Percentiles rank a stretch among this genome's conserved stretches.
phyloP scores from a whole-genome alignment of 306 rosid genomes.

The cucumber (Cucumis sativus) region Cucumber_9930_V3 NC_026656.2:17527001-17527500 shows the following conservation, averaged over 20 bases:
- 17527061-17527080: neutral
- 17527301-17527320: neutral
- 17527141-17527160: conserved; percentile 47
- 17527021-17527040: neutral
- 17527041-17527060: neutral
- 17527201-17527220: conserved; percentile 38
- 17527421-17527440: neutral
- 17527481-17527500: neutral
- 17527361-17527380: conserved; percentile 4
- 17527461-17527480: neutral
- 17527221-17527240: conserved; percentile 38
- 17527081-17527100: neutral
- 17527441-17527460: neutral
- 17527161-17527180: conserved; percentile 39
- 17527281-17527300: conserved; percentile 4
- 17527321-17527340: conserved; percentile 12
- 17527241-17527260: conserved; percentile 50
- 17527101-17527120: conserved; percentile 37
- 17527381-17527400: neutral
- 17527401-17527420: neutral
- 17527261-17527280: conserved; percentile 44
- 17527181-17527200: conserved; percentile 52
- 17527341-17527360: conserved; percentile 12
- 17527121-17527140: conserved; percentile 72
- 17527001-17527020: neutral